phyloP scores from a whole-genome alignment of 2,329 filamentous ascomycete species.

The Aspergillus brunneoviolaceus region DNA sequence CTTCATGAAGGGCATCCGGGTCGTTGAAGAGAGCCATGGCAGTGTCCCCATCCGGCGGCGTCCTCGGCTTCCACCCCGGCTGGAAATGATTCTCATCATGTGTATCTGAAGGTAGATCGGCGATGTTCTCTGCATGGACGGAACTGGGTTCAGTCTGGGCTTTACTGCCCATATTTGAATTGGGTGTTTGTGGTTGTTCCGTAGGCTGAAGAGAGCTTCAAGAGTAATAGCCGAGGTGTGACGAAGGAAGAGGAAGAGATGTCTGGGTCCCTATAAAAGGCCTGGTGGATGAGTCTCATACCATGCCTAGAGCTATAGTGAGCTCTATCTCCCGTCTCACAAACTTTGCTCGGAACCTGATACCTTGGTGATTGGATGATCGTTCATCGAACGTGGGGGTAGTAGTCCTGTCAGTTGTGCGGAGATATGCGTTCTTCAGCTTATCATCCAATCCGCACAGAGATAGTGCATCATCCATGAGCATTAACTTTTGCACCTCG shows the following conservation, averaged over 20 bases:
- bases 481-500: no score
- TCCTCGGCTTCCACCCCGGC: constrained; percentile 30
- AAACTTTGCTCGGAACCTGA: background rate
- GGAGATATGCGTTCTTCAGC: background rate
- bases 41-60: constrained; percentile 47
- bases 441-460: background rate
- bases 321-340: background rate
- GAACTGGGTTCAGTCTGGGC: background rate
- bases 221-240: background rate
- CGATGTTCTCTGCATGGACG: constrained; percentile 19
- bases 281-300: background rate
- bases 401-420: background rate
- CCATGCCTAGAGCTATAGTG: background rate
- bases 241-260: background rate
- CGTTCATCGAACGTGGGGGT: background rate
- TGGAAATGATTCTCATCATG: constrained; percentile 29
- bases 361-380: background rate
- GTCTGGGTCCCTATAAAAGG: background rate
- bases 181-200: background rate
- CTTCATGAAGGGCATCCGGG: constrained; percentile 49
- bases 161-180: background rate
- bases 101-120: constrained; percentile 23
- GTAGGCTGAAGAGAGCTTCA: background rate
- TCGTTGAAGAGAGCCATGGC: constrained; percentile 53
- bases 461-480: background rate